phyloP scores from a whole-genome alignment of 345 rosid species.

The Balakata baccata region DNA sequence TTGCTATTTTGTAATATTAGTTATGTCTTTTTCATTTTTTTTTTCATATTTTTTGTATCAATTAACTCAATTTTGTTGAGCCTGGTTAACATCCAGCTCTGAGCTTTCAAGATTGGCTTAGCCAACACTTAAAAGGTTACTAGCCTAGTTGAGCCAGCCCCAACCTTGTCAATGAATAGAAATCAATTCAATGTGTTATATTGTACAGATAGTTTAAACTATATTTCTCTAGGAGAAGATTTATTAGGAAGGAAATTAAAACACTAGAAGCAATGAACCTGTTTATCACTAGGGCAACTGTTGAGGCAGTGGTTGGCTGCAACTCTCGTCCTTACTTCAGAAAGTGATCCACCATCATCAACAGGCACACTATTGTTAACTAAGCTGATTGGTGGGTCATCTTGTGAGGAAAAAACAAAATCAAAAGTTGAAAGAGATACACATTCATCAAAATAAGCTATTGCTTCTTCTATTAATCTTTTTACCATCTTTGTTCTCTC shows the following conservation, averaged over 20 bases:
- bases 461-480: conserved; percentile 61
- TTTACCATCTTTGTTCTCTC: conserved; percentile 66
- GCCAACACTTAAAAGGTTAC: too few species aligned
- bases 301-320: conserved; percentile 18
- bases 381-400: conserved; percentile 47
- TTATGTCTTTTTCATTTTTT: too few species aligned
- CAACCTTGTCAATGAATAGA: too few species aligned
- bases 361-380: conserved; percentile 24
- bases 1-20: too few species aligned
- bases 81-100: too few species aligned
- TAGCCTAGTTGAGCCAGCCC: too few species aligned
- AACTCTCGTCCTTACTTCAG: conserved; percentile 21
- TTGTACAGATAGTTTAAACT: background rate
- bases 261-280: conserved; percentile 26
- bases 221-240: background rate
- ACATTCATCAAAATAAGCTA: conserved; percentile 75
- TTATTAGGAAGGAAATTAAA: background rate
- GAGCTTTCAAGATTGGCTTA: too few species aligned
- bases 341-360: conserved; percentile 23
- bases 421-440: conserved; percentile 76
- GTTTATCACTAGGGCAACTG: conserved; percentile 25
- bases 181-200: background rate
- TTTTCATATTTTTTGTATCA: too few species aligned
- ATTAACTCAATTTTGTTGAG: too few species aligned
- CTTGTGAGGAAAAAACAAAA: conserved; percentile 62